Base-by-base conservation (phyloP, 352 stramenopile species). In the Phytopythium kandeliae region DNA sequence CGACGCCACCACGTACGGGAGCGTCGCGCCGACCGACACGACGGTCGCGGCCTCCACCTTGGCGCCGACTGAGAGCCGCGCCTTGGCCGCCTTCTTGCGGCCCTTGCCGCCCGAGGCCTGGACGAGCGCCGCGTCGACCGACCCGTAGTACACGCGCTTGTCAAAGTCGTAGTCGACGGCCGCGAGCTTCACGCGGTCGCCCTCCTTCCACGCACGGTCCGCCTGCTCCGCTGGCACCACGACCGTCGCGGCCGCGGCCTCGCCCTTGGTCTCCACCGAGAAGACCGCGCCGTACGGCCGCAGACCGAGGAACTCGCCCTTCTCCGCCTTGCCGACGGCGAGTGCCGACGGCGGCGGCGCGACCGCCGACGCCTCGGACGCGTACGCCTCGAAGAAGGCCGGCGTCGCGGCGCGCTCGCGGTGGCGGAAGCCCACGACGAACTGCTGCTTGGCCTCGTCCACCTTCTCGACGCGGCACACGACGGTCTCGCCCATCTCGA, bases 201-300 rank as follows among this genome's bases (percentile, higher is more conserved):
- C 76, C 60, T 92, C 78, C 44, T 77, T 62, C 69, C 70, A 87
- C 22, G 62, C 46, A 9, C 45, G 61, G 17, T 70, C 57, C 41
- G 73, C 54, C 0, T 67, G 66, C 13, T 72, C 59, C 9, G 62
- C 66, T 11, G 76, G 66, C 19, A 92, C 83, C 34, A 95, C 62
- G 22, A 94, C 81, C 3, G 78, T 92, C 10, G 76, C 70, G 12
- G 66, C 72, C 16, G 79, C 60, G 1, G 86, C 73, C 33, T 76
- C 66, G 47, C 86, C 78, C 40, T 31, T 31, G 10, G 3, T 15
- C 25, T 85, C 72, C 1, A 95, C 49, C n/a, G 75, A 69, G 46
- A 92, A 95, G 22, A 95, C 85, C 22, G 81, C 79, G 48, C 85
- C 85, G 54, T 95, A 95, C n/a, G 77, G 78, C 45, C 85, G 82